These are phyloP conservation scores for Backusella sp. DNA, from an alignment of 192 early-diverging fungal species.

Conservation along the genomic window DNA sequence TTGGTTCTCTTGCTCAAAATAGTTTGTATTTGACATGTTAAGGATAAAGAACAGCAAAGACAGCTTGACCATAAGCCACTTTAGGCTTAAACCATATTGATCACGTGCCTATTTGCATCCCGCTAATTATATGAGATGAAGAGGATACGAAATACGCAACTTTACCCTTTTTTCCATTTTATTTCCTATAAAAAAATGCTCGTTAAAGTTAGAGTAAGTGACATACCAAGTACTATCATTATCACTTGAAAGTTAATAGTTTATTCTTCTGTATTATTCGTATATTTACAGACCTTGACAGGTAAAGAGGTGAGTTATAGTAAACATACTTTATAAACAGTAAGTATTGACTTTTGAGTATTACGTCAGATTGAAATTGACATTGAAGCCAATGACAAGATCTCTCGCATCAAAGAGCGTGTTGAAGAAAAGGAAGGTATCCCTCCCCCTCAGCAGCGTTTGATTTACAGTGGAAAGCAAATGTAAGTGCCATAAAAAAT, in stretches of 20 bases:
- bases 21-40: no score
- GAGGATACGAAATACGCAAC: neutral
- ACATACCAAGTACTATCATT: neutral
- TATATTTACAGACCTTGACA: conserved; percentile 72
- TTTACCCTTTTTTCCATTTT: neutral
- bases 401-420: conserved; percentile 85
- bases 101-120: neutral
- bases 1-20: no score
- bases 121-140: neutral
- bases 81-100: neutral
- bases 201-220: conserved; percentile 74
- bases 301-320: conserved; percentile 73
- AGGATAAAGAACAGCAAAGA: no score
- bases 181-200: conserved; percentile 50
- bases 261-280: neutral
- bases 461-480: conserved; percentile 95
- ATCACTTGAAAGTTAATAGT: neutral
- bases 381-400: conserved; percentile 80
- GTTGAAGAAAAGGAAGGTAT: conserved; percentile 98
- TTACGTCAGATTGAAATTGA: conserved; percentile 81
- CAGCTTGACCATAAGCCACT: no score
- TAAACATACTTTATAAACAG: neutral
- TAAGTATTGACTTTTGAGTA: neutral
- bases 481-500: conserved; percentile 55
- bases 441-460: conserved; percentile 91